phyloP scores from a whole-genome alignment of 2,329 filamentous ascomycete genomes.

The Colletotrichum limetticola region DNA sequence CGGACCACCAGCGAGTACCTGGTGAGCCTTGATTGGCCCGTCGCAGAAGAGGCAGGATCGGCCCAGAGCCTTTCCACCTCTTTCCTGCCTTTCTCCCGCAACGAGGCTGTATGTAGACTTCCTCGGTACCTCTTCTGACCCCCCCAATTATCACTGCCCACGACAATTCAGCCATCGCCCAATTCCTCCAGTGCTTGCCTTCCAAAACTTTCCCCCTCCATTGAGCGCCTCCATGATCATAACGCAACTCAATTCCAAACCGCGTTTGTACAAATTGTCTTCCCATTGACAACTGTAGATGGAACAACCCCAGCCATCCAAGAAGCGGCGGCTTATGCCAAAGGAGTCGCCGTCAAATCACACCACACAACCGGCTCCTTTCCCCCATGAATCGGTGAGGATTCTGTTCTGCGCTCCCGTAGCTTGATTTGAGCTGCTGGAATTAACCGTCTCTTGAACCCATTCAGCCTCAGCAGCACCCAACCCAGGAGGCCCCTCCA shows the following conservation, averaged over 20 bases:
- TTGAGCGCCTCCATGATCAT: constrained; percentile 7
- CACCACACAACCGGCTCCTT: constrained; percentile 29
- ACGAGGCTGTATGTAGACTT: background rate
- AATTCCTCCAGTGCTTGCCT: background rate
- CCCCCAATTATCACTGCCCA: background rate
- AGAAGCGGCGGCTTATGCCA: constrained; percentile 36
- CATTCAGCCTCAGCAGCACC: constrained; percentile 45
- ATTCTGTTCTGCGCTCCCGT: constrained; percentile 28
- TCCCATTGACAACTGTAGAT: constrained; percentile 32
- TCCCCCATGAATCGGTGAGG: constrained; percentile 34
- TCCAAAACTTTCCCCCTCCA: background rate
- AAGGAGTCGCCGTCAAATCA: constrained; percentile 19
- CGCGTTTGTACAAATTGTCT: background rate
- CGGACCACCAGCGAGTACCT: background rate
- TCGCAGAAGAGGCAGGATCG: background rate
- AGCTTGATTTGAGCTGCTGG: background rate
- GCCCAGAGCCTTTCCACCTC: background rate
- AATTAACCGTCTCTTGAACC: constrained; percentile 28
- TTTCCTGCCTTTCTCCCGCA: constrained; percentile 7
- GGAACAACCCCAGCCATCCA: constrained; percentile 37
- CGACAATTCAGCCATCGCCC: background rate
- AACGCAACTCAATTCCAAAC: background rate
- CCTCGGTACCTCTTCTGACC: background rate
- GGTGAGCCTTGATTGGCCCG: background rate
- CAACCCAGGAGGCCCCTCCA: constrained; percentile 53